Base-by-base conservation (phyloP, 2,329 filamentous ascomycete genomes). In the Claviceps fusiformis region DNA sequence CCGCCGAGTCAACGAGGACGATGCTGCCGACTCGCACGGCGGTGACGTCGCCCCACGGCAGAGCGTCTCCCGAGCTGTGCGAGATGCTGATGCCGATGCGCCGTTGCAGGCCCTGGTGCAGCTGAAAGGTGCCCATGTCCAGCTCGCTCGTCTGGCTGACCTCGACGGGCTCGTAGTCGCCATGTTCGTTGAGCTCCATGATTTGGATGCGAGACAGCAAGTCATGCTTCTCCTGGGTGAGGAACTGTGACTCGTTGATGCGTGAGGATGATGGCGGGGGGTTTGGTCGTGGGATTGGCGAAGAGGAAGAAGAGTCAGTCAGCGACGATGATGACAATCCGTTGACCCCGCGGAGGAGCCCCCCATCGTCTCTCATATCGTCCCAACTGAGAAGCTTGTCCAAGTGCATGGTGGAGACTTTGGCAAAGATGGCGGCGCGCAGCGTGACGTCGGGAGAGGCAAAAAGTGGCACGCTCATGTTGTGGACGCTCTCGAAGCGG, bases 371-470 rank as follows among this genome's bases (percentile, higher is more conserved):
- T 56, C 92, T 84, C 85, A 98, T 96, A 64, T 97, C 93, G 67
- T 98, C 93, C 93, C 93, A 98, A 71, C 93, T 98, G 13, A 96
- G 80, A 52, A 98, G 78, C 73, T 95, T 97, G 69, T 98, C 93
- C 27, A 98, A 79, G 71, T 98, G 93, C 85, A 96, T 96, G 0
- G 85, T 75, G 1, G 89, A 93, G 41, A 95, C 89, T 65, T 86
- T 86, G 19, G 93, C 91, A 67, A 95, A 97, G 58, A 98, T 87
- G 51, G 90, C 89, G 9, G 95, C 87, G 54, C 93, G 82, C 54
- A 98, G 71, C 29, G 83, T 86, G 1, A 89, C 83, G 50, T 86
- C 85, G 27, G 80, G 81, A 1, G 89, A 81, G 5, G 70, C 67
- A 47, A 85, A 86, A 41, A 95, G 76, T 4, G 91, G 88, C 54